Evolutionary conservation across 225 moss, liverwort and hornwort species (phyloP).

Genomic region (Sphagnum tenellum): DNA sequence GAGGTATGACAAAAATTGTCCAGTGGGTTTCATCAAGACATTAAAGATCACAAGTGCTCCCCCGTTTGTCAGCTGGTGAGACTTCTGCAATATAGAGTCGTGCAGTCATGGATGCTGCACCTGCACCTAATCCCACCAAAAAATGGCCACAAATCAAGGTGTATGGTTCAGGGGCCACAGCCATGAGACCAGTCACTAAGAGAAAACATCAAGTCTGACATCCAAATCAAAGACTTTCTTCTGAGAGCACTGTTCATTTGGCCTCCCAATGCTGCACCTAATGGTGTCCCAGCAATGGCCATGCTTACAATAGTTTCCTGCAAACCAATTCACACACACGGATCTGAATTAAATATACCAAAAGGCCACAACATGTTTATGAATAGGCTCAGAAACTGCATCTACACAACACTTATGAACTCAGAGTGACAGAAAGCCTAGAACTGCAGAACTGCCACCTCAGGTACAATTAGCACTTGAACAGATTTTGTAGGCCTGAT

Average conservation of each 20-base stretch:
- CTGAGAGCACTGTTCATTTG: conserved; percentile 53
- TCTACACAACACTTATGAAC: neutral
- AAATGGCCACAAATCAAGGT: conserved; percentile 63
- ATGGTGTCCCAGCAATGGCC: conserved; percentile 76
- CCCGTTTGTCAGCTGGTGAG: conserved; percentile 62
- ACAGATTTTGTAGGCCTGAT: neutral
- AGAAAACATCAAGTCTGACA: conserved; percentile 54
- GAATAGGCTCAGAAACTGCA: too few relatives aligned
- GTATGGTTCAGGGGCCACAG: conserved; percentile 41
- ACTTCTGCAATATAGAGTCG: conserved; percentile 92
- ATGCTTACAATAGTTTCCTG: conserved; percentile 84
- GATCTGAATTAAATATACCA: too few relatives aligned
- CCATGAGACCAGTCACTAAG: conserved; percentile 75
- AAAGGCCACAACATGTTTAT: too few relatives aligned
- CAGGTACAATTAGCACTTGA: too few relatives aligned
- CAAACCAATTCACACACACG: neutral
- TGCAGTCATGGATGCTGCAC: conserved; percentile 82
- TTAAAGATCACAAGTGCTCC: conserved; percentile 71
- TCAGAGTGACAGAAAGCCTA: neutral
- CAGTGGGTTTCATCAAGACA: conserved; percentile 77
- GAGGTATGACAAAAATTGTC: conserved; percentile 73
- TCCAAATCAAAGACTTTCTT: conserved; percentile 60
- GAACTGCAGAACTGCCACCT: neutral
- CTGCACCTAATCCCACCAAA: conserved; percentile 76
- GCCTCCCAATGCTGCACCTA: conserved; percentile 66